Evolutionary conservation across 768 basidiomycete genomes (phyloP), one percentile per base, ranked within the genome.

Genomic region (Hemileccinum rubropunctum): DNA sequence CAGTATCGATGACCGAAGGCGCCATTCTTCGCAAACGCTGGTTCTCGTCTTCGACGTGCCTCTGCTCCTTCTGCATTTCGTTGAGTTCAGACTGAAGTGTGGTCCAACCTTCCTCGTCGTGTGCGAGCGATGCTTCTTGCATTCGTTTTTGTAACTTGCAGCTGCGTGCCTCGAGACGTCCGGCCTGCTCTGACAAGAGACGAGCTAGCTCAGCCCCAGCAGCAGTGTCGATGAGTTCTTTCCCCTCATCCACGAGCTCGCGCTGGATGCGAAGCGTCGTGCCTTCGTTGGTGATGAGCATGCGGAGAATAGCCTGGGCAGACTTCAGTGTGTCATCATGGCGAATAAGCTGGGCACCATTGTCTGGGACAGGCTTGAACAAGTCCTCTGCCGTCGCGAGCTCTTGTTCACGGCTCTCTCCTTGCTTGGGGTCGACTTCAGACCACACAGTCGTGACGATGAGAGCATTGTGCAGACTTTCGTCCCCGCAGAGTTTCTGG

Each of bases 401-500:
- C 50, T 81, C 79, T 2, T 45, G 50, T 55, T 83, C 80, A 17
- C 81, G 67, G 3, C 61, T 62, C 47, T 68, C 59, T 2, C 75
- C 76, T 9, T 71, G 32, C 30, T 66, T 64, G 36, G 50, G 56
- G 36, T 63, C 65, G 34, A 77, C 71, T 45, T 68, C 64, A 3
- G 68, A 73, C 79, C 80, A 81, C 76, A 75, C 79, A 17, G 70
- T 80, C 34, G 81, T 81, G 41, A 74, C 73, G 46, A 82, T 71
- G 21, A 76, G 65, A 17, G 81, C 77, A 48, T 74, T 78, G 21
- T 65, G 63, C 38, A 82, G 73, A 14, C 74, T 66, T 28, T 47
- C 63, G 15, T 76, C 73, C 13, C 81, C 80, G 48, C 80, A 82
- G 9, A 82, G 68, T 48, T 76, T 69, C 37, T 73, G 64, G 60